These are phyloP conservation scores for Pichia sp. DNA, from an alignment of 1,139 yeast genomes.

Conservation along the genomic window DNA sequence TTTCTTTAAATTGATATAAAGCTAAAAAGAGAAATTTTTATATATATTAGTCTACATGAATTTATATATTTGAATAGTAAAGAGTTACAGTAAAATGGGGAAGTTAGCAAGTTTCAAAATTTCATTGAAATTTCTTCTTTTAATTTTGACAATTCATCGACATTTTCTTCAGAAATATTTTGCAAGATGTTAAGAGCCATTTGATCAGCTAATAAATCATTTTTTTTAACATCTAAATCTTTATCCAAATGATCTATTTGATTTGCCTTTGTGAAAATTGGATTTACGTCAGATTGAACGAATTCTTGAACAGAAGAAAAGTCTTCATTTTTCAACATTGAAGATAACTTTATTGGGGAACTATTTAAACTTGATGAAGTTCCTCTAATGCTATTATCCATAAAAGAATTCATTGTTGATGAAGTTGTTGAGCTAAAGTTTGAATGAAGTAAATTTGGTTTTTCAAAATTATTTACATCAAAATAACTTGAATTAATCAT, in stretches of 20 bases:
- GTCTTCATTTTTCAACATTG: neutral
- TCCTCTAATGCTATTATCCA: neutral
- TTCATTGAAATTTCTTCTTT: constrained; percentile 24
- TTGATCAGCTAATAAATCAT: constrained; percentile 29
- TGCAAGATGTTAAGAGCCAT: constrained; percentile 29
- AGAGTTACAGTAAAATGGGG: neutral
- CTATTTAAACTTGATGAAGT: constrained; percentile 6
- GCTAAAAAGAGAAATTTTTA: too few species aligned
- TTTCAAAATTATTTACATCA: constrained; percentile 1
- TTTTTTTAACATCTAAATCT: constrained; percentile 20
- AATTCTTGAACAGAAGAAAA: neutral
- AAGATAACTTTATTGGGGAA: constrained; percentile 5
- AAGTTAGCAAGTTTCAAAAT: neutral
- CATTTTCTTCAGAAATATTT: constrained; percentile 25
- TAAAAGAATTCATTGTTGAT: neutral
- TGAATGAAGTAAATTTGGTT: constrained; percentile 9
- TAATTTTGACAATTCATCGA: constrained; percentile 25
- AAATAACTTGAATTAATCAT: neutral
- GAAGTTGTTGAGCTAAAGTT: constrained; percentile 13
- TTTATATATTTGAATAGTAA: neutral
- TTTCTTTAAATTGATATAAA: too few species aligned
- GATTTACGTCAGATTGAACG: constrained; percentile 15
- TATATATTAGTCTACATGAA: too few species aligned
- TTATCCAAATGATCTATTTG: constrained; percentile 29
- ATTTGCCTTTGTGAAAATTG: constrained; percentile 25